These are phyloP conservation scores for Backusella sp. DNA, from an alignment of 192 early-diverging fungal genomes.

Conservation along the genomic window DNA sequence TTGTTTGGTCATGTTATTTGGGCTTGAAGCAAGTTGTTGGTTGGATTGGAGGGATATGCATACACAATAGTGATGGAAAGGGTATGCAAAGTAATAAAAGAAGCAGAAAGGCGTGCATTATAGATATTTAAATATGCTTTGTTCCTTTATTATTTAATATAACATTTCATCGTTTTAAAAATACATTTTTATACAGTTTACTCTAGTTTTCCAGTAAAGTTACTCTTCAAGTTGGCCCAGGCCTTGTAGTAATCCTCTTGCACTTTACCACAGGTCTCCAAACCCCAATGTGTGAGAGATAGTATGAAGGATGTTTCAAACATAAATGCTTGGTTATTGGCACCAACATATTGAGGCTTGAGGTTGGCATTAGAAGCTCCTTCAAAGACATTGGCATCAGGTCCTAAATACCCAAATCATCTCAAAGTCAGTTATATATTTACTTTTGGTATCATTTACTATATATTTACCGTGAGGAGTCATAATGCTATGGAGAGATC, in stretches of 20 bases:
- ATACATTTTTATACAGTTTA: constrained; percentile 7
- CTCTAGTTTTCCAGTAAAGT: constrained; percentile 8
- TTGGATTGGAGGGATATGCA: neutral
- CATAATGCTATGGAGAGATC: constrained; percentile 81
- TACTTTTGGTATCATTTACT: neutral
- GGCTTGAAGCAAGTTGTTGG: neutral
- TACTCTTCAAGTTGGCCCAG: constrained; percentile 53
- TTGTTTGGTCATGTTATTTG: neutral
- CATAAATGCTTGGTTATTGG: constrained; percentile 91
- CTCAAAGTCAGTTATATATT: neutral
- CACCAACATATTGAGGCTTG: constrained; percentile 77
- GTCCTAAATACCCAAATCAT: constrained; percentile 40
- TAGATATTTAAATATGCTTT: neutral
- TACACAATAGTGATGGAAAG: neutral
- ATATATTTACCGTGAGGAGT: constrained; percentile 68
- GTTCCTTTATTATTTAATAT: neutral
- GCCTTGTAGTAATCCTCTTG: constrained; percentile 87
- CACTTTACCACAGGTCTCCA: constrained; percentile 65
- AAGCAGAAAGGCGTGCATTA: neutral
- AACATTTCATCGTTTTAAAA: neutral
- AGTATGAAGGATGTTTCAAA: constrained; percentile 88
- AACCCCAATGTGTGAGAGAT: constrained; percentile 79
- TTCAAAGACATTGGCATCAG: constrained; percentile 78
- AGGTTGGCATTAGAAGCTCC: constrained; percentile 71
- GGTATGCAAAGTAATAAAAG: too few relatives aligned